Conservation (phyloP, 176 grass and related monocot genomes). For the Hyparrhenia diplandra region DNA sequence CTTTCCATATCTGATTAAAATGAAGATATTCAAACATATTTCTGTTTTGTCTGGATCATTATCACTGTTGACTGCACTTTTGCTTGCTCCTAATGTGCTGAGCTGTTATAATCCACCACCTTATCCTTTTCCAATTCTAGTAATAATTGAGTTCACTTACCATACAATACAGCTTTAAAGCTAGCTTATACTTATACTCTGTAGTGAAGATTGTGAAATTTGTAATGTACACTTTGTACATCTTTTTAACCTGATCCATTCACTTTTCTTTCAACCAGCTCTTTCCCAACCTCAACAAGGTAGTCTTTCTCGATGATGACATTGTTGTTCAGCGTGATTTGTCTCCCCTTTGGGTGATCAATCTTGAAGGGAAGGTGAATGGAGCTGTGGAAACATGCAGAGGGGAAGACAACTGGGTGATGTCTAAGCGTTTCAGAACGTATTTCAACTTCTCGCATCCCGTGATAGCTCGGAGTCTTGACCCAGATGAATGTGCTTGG, state of each 20-base stretch:
- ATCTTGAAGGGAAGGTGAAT: constrained; percentile 86
- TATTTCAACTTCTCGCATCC: constrained; percentile 97
- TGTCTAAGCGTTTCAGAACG: constrained; percentile 87
- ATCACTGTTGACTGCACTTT: not conserved
- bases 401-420: constrained; percentile 87
- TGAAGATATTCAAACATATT: not conserved
- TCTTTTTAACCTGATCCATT: constrained; percentile 12
- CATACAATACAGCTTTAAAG: not conserved
- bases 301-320: constrained; percentile 93
- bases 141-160: not conserved
- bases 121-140: not conserved
- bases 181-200: not conserved
- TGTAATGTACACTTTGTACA: not conserved
- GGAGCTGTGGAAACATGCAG: constrained; percentile 87
- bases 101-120: not conserved
- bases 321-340: constrained; percentile 83
- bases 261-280: constrained; percentile 56
- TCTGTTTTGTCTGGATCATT: not conserved
- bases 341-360: constrained; percentile 72
- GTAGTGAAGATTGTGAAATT: not conserved
- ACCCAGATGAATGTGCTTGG: constrained; percentile 90
- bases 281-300: constrained; percentile 86
- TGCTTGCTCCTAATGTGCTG: constrained; percentile 17
- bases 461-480: constrained; percentile 64
- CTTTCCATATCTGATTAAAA: not conserved